These are phyloP conservation scores for Prunus mume DNA, from an alignment of 306 rosid genomes.

Conservation along the genomic window DNA sequence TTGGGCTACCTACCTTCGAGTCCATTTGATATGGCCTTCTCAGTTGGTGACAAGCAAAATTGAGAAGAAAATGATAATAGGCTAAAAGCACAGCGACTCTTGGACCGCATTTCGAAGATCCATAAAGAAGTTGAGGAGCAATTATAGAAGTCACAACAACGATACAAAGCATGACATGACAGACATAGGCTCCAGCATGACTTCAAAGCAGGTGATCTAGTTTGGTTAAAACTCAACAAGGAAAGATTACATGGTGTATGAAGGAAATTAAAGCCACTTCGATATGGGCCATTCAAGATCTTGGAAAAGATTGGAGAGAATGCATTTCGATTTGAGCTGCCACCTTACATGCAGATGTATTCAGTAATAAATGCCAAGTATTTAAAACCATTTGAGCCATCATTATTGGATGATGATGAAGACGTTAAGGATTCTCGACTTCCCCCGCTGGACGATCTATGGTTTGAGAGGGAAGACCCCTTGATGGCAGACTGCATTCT, in stretches of 20 bases:
- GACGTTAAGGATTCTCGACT: background rate
- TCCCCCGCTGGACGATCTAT: background rate
- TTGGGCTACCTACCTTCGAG: background rate
- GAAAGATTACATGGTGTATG: background rate
- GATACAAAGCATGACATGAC: background rate
- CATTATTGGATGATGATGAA: background rate
- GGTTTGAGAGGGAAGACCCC: no score
- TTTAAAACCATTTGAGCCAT: background rate
- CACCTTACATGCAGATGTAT: background rate
- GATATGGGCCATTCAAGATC: background rate
- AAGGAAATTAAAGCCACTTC: background rate
- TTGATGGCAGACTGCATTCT: no score
- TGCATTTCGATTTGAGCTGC: background rate
- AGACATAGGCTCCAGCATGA: background rate
- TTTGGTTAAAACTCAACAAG: background rate
- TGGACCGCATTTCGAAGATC: background rate
- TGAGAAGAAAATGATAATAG: background rate
- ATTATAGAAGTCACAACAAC: background rate
- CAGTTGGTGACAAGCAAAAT: background rate
- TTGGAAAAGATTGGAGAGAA: background rate
- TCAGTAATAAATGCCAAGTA: no score
- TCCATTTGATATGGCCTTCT: background rate
- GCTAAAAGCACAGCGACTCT: background rate
- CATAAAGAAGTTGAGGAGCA: background rate
- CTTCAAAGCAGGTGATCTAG: background rate